Evolutionary conservation across 2,329 filamentous ascomycete genomes (phyloP), one percentile per base, ranked within the genome.

Genomic region (Sporothrix inflata): DNA sequence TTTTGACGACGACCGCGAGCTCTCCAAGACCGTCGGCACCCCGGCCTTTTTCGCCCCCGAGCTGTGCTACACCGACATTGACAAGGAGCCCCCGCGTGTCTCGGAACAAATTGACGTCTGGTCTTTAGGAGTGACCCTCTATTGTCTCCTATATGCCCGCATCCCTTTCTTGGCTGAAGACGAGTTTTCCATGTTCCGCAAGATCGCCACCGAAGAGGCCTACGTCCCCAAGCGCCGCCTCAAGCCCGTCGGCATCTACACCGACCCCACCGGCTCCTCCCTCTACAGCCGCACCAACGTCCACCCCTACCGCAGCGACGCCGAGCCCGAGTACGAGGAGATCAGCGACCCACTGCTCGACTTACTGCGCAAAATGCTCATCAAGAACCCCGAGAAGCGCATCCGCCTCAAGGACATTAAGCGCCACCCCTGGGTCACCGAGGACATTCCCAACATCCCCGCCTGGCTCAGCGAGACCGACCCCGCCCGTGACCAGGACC

Each of bases 11-110:
- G 94, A 97, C 74, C 89, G 97, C 73, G 96, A 98, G 80, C 85
- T 99, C n/a, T 95, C 96, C 73, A 98, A 98, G 85, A 98, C 96
- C 1, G 96, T 98, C 6, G 96, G 96, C 69, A 99, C 96, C 0
- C 96, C 96, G 6, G 96, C 95, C 1, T 99, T 99, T 82, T 99
- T 98, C 79, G 96, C 96, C 1, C 96, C 96, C 4, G 96, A 99
- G 80, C 86, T 99, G 49, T 99, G 96, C 82, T 96, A 94, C 79
- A 97, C 93, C 1, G 94, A 96, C 74, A 82, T 90, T 30, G 90
- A 89, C 74, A 86, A 82, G 77, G 89, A 87, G 78, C 92, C 87
- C 77, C 94, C 87, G 75, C 95, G 87, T 83, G 90, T 99, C 53
- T 97, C 94, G 4, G 93, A 94, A 77, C 93, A 97, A 77, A 97